Base-by-base conservation (phyloP, 208 protist species). In the Leishmania braziliensis region DNA sequence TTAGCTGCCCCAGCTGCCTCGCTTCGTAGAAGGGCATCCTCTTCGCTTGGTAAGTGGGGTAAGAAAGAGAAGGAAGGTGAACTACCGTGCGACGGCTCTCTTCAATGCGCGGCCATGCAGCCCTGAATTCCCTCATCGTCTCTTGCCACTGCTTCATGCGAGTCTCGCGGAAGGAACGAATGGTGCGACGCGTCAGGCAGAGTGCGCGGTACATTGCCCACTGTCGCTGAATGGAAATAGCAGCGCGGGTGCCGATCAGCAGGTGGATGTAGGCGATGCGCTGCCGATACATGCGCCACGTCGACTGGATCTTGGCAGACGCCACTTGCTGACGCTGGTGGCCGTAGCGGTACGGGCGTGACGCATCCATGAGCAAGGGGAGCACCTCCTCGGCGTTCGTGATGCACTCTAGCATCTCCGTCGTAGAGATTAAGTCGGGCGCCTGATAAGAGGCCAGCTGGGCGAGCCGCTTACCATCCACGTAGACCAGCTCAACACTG, bases 391-490 rank as follows among this genome's bases (percentile, higher is more conserved):
- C 93, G 54, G 78, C 78, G 82, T 98, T 98, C 20, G 87, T 89
- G 77, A 98, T 90, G 78, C 94, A 97, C 36, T 91, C 87, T 16
- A 97, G 53, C 43, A 97, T 78, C 33, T 97, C 93, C 46, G 82
- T 78, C 0, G 84, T 46, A 4, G 84, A 86, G 39, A 95, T 71
- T 51, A 92, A 36, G 43, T 89, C 84, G 16, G 78, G 82, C 33
- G 91, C 91, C 58, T 96, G 88, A 80, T 91, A 95, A 3, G 89
- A 86, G 2, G 94, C 93, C 26, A 98, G 81, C 68, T 78, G 82
- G 0, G 93, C 94, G n/a, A 98, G 82, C 43, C 89, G 88, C 84
- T 94, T 98, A 76, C 95, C 95, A 77, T 98, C 96, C 46, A 98
- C 91, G 83, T 96, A 98, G 1, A 91, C 96, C 48, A 98, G 63